phyloP scores from a whole-genome alignment of 805 yeast species.

The Jamesozyma gamospora region DNA sequence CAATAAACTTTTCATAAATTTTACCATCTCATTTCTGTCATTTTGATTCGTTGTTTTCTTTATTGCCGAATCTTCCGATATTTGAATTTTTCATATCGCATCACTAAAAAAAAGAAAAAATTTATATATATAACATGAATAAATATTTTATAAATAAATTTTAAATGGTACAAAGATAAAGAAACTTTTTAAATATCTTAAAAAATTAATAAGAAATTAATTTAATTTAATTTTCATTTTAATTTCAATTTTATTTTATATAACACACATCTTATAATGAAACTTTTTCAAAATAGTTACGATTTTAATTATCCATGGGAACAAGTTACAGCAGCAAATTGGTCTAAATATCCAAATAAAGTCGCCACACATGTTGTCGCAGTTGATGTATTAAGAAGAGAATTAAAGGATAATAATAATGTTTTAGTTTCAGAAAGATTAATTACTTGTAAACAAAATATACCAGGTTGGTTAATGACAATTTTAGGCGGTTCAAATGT shows the following conservation, averaged over 20 bases:
- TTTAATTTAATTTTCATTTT: too few species aligned
- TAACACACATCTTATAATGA: too few species aligned
- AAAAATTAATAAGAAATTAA: neutral
- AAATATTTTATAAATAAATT: too few species aligned
- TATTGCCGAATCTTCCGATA: too few species aligned
- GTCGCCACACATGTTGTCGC: slow-evolving; percentile 85
- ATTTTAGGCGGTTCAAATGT: slow-evolving; percentile 71
- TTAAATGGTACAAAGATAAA: too few species aligned
- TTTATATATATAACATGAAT: neutral
- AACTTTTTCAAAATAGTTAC: slow-evolving; percentile 62
- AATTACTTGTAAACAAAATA: slow-evolving; percentile 77
- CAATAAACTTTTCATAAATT: too few species aligned
- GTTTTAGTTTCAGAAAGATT: slow-evolving; percentile 72
- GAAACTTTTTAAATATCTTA: too few species aligned
- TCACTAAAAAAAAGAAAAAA: too few species aligned
- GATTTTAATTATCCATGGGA: slow-evolving; percentile 83
- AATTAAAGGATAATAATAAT: slow-evolving; percentile 42
- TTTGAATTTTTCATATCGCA: too few species aligned
- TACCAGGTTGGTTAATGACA: slow-evolving; percentile 71
- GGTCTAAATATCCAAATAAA: slow-evolving; percentile 96
- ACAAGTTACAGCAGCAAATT: slow-evolving; percentile 88
- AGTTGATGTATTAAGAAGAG: slow-evolving; percentile 78
- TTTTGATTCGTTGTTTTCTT: too few species aligned
- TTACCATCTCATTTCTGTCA: too few species aligned
- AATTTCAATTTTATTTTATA: too few species aligned